Conservation (phyloP, 164 flowering plant species). For the Vitis riparia region DNA sequence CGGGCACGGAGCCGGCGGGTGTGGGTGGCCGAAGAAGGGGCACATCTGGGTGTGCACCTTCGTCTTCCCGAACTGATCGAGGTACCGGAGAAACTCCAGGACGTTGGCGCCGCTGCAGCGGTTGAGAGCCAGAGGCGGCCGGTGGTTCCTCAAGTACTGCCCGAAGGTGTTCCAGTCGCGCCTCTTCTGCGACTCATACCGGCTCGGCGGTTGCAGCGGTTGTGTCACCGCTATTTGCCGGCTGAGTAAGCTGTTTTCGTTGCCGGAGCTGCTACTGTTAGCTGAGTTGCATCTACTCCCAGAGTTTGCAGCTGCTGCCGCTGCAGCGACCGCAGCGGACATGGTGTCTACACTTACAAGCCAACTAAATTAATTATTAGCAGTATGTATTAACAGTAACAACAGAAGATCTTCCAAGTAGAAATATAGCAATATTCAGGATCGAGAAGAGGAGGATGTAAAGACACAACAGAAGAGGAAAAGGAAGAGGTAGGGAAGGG, state of each 20-base stretch:
- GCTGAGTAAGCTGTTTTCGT: not conserved
- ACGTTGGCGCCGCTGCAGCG: conserved; percentile 43
- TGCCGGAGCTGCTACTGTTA: not conserved
- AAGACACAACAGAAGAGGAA: not conserved
- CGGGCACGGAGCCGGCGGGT: conserved; percentile 25
- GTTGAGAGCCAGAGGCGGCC: conserved; percentile 25
- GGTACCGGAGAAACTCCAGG: conserved; percentile 37
- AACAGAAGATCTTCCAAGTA: too few relatives aligned
- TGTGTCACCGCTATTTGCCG: not conserved
- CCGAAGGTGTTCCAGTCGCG: conserved; percentile 38
- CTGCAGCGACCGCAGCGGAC: conserved; percentile 26
- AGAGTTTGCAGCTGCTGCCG: conserved; percentile 13
- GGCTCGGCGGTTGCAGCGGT: conserved; percentile 14
- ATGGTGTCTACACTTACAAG: not conserved
- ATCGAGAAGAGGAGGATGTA: not conserved
- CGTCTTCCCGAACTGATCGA: conserved; percentile 36
- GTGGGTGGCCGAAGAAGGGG: conserved; percentile 18
- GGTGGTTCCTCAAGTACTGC: conserved; percentile 32
- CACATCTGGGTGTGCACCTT: conserved; percentile 17
- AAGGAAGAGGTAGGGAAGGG: not conserved
- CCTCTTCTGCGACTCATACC: conserved; percentile 41
- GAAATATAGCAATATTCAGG: too few relatives aligned
- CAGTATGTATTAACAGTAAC: not conserved
- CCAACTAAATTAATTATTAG: too few relatives aligned
- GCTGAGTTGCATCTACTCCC: not conserved